Conservation (phyloP, 2,329 filamentous ascomycete genomes). For the Chaetomiaceae sp. region DNA sequence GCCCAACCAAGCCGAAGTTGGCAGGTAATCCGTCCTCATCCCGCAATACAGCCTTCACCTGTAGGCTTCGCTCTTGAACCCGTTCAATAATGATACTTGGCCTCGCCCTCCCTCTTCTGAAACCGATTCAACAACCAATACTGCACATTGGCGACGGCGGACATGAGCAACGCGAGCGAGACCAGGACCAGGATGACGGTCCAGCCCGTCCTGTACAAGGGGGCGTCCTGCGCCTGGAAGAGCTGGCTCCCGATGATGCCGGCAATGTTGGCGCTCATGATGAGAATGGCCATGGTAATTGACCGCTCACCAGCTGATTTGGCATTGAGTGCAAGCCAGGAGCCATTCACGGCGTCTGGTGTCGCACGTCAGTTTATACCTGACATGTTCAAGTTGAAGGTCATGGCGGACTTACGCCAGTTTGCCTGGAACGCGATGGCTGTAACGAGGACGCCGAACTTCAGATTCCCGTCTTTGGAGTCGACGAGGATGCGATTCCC, state of each 20-base stretch:
- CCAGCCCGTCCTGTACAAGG: slow-evolving; percentile 24
- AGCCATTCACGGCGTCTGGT: slow-evolving; percentile 22
- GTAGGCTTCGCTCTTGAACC: not conserved
- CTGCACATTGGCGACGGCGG: slow-evolving; percentile 21
- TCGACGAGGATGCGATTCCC: slow-evolving; percentile 29
- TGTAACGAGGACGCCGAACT: slow-evolving; percentile 30
- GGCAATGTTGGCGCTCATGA: slow-evolving; percentile 26
- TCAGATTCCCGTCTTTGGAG: slow-evolving; percentile 25
- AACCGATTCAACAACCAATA: slow-evolving; percentile 22
- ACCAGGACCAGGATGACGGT: slow-evolving; percentile 19
- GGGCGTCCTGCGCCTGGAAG: slow-evolving; percentile 23
- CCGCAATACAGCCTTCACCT: not conserved
- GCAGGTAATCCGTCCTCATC: too few species aligned
- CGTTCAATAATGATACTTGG: slow-evolving; percentile 13
- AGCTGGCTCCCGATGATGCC: slow-evolving; percentile 27
- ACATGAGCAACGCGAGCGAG: slow-evolving; percentile 16
- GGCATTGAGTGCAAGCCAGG: slow-evolving; percentile 25
- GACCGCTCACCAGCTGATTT: slow-evolving; percentile 22
- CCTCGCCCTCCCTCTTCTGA: slow-evolving; percentile 14
- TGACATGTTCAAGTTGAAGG: too few species aligned
- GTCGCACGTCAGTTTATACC: not conserved
- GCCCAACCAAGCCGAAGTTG: too few species aligned
- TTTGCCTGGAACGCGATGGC: slow-evolving; percentile 28
- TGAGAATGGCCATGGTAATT: slow-evolving; percentile 25
- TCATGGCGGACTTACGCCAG: slow-evolving; percentile 33